Evolutionary conservation across 441 rosid genomes (phyloP).

Genomic region (Eugenia klotzschiana): DNA sequence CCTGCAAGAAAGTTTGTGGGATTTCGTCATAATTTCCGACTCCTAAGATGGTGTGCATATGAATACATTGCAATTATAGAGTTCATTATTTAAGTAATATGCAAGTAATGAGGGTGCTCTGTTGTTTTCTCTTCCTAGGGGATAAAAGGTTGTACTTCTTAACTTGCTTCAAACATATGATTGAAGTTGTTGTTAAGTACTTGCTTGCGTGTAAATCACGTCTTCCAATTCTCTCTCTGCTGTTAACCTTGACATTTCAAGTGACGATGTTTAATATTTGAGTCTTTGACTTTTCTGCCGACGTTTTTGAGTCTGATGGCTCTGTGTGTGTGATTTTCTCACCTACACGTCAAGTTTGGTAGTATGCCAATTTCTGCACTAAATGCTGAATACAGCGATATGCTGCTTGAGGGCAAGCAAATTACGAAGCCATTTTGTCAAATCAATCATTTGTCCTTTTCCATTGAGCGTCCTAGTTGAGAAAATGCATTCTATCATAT

Average conservation of each 20-base stretch:
- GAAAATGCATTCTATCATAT: neutral
- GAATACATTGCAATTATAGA: neutral
- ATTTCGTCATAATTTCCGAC: neutral
- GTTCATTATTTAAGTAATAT: too few species aligned
- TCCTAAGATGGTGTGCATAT: neutral
- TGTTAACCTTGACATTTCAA: neutral
- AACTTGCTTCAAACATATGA: neutral
- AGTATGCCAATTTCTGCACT: neutral
- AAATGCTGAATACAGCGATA: neutral
- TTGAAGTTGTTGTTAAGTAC: neutral
- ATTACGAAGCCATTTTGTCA: neutral
- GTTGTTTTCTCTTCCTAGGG: too few species aligned
- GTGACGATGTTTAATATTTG: neutral
- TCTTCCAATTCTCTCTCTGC: neutral
- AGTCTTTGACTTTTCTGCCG: neutral
- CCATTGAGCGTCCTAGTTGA: neutral
- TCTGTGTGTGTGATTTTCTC: neutral
- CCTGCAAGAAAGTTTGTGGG: neutral
- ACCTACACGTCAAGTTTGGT: neutral
- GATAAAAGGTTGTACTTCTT: too few species aligned
- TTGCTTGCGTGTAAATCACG: neutral
- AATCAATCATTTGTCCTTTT: neutral
- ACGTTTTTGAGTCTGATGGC: neutral
- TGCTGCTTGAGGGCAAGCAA: neutral
- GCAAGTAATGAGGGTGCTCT: too few species aligned